Evolutionary conservation across 2,329 filamentous ascomycete species (phyloP).

Genomic region (Neopestalotiopsis sp.): DNA sequence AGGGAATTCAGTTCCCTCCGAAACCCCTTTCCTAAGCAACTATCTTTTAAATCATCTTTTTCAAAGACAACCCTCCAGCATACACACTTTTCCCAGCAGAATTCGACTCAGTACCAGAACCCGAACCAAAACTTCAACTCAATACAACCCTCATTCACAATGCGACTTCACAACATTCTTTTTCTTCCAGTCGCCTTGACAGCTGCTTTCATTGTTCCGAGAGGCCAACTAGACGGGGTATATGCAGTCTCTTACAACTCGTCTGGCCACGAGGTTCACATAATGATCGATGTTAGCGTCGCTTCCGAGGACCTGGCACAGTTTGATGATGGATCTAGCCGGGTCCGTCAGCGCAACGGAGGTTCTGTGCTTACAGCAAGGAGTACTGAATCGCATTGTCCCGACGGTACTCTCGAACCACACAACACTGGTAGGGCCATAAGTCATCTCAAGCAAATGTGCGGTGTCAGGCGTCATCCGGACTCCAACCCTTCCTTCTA

Average conservation of each 20-base stretch:
- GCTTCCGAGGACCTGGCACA: neutral
- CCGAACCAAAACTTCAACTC: too few species aligned
- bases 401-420: neutral
- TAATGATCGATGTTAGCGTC: neutral
- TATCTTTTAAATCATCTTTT: too few species aligned
- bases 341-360: neutral
- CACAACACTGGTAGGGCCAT: neutral
- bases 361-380: neutral
- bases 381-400: neutral
- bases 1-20: too few species aligned
- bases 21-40: too few species aligned
- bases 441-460: neutral
- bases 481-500: neutral
- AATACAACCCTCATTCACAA: neutral
- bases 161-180: neutral
- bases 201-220: neutral
- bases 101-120: too few species aligned
- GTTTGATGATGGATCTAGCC: neutral
- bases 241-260: neutral
- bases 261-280: neutral
- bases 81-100: too few species aligned
- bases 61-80: too few species aligned
- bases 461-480: neutral
- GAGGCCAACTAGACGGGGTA: neutral
- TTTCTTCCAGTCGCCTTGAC: neutral